phyloP scores from a whole-genome alignment of 805 yeast genomes.

The Cyberlindnera nakhonratchasimensis region DNA sequence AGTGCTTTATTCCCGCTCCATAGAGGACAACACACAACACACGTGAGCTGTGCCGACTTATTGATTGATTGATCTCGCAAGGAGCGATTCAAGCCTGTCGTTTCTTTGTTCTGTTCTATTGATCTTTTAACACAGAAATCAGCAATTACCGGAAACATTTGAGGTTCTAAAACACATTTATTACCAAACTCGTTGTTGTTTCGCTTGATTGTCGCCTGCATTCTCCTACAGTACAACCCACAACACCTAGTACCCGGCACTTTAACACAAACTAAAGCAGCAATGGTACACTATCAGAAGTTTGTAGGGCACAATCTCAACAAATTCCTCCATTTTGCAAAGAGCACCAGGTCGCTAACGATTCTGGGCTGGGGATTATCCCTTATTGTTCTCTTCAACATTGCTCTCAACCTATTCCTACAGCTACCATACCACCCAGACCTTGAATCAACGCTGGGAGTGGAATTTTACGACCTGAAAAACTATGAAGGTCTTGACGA shows the following conservation, averaged over 20 bases:
- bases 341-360: conserved; percentile 7
- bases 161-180: too few relatives aligned
- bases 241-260: background rate
- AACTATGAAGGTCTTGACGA: conserved; percentile 65
- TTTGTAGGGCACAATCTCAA: background rate
- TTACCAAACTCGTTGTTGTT: too few relatives aligned
- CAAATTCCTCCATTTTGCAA: background rate
- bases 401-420: conserved; percentile 11
- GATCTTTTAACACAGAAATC: too few relatives aligned
- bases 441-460: conserved; percentile 35
- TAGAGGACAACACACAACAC: too few relatives aligned
- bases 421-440: conserved; percentile 33
- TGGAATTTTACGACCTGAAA: conserved; percentile 70
- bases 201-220: conserved; percentile 3
- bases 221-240: conserved; percentile 3
- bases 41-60: too few relatives aligned
- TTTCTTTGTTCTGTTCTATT: too few relatives aligned
- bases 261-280: background rate
- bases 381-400: conserved; percentile 15
- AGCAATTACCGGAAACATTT: too few relatives aligned
- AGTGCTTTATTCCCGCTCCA: too few relatives aligned
- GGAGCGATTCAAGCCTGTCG: too few relatives aligned
- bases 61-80: too few relatives aligned
- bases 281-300: background rate
- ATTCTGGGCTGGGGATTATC: conserved; percentile 17